Percentiles rank a stretch among this genome's conserved stretches.
Conservation (phyloP, 306 rosid genomes). For the Sicyos baderoa region DNA sequence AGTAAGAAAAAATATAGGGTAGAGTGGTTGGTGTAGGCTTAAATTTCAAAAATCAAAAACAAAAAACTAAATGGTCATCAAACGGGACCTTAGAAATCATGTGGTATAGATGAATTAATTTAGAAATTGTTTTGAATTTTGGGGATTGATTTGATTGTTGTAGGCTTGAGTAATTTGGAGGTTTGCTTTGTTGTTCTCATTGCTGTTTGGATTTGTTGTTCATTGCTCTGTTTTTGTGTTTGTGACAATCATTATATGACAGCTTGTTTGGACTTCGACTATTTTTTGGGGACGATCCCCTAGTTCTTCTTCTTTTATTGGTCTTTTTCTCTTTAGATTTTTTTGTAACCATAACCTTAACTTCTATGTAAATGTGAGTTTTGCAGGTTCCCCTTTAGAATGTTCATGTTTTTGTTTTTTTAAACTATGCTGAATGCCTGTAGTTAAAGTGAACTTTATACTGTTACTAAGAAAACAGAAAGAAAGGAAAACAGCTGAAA, state of each 20-base stretch:
- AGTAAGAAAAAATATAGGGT: too few species aligned
- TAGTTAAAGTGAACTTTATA: neutral
- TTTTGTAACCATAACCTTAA: neutral
- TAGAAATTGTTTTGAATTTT: neutral
- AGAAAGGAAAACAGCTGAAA: neutral
- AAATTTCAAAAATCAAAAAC: too few species aligned
- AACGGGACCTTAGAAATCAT: too few species aligned
- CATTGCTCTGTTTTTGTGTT: neutral
- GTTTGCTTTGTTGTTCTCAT: neutral
- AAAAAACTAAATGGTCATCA: too few species aligned
- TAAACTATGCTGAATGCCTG: neutral
- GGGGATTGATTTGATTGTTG: neutral
- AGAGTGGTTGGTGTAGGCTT: too few species aligned
- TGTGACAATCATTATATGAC: neutral
- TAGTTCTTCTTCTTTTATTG: neutral
- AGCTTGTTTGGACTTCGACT: too few species aligned
- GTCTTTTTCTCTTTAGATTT: neutral
- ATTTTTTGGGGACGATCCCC: too few species aligned
- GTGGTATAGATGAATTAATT: too few species aligned
- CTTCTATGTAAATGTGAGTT: neutral
- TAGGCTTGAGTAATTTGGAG: neutral
- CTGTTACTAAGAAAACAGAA: neutral
- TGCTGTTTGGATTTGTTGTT: neutral
- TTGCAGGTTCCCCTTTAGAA: neutral
- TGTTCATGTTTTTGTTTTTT: too few species aligned